Evolutionary conservation across 2,329 filamentous ascomycete species (phyloP).

Genomic region (Aspergillus fischeri): DNA sequence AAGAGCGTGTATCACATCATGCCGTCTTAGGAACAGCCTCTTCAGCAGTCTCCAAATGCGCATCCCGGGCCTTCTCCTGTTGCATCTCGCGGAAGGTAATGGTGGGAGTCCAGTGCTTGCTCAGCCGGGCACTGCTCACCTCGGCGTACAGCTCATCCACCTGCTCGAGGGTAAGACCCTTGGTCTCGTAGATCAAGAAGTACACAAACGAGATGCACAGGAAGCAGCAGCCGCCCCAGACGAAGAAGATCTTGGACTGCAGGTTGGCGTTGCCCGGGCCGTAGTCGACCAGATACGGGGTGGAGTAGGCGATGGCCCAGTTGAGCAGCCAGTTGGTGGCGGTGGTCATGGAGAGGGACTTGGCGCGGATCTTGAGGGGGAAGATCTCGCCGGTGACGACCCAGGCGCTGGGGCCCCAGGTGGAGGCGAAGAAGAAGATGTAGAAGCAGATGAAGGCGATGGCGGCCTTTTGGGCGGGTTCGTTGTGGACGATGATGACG

Average conservation of each 20-base stretch:
- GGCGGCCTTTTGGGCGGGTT: constrained; percentile 38
- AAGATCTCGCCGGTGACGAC: constrained; percentile 49
- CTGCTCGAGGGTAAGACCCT: constrained; percentile 76
- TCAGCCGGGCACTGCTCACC: constrained; percentile 51
- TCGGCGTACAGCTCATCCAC: constrained; percentile 75
- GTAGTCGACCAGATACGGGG: constrained; percentile 71
- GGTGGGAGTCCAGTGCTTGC: not conserved
- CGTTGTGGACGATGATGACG: constrained; percentile 16
- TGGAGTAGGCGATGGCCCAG: constrained; percentile 76
- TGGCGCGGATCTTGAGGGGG: constrained; percentile 46
- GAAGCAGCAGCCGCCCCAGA: constrained; percentile 56
- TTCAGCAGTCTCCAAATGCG: not conserved
- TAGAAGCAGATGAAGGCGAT: constrained; percentile 46
- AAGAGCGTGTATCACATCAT: too few species aligned
- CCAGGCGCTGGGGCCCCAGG: constrained; percentile 40
- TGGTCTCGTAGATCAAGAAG: constrained; percentile 81
- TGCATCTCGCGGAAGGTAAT: not conserved
- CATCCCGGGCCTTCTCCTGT: not conserved
- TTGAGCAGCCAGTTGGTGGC: constrained; percentile 59
- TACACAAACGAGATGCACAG: constrained; percentile 51
- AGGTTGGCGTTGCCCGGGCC: constrained; percentile 66
- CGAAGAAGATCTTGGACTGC: constrained; percentile 55
- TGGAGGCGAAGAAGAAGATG: constrained; percentile 47
- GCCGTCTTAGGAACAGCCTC: not conserved
- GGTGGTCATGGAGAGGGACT: constrained; percentile 50